Base-by-base conservation (phyloP, 768 basidiomycete genomes). In the Royoungia palumana region DNA sequence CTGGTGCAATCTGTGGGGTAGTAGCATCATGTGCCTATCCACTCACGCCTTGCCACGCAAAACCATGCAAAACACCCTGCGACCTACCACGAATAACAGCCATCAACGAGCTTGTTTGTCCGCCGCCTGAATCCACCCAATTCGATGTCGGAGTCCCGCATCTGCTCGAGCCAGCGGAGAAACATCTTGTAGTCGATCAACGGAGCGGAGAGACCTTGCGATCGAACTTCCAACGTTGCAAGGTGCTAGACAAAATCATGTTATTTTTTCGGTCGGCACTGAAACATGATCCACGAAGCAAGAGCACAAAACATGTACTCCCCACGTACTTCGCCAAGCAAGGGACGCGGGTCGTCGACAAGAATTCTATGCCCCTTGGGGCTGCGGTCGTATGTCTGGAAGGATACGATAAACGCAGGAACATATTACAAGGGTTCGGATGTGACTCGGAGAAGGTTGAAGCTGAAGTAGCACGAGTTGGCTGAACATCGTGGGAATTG, bases 71-170 rank as follows among this genome's bases (percentile, higher is more conserved):
- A 90, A 14, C 87, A 78, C 0, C 94, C 94, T 2, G 91, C 96
- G 21, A 92, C 89, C 96, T 95, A 99, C 96, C 96, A 99, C n/a
- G 88, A 85, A 68, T 99, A 99, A 68, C 96, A 99, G 5, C 95
- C 96, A 60, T 99, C 96, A 0, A 99, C 95, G n/a, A 99, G 78
- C 67, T 99, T 99, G 66, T 98, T 99, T 55, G 92, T 91, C 46
- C 96, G 75, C 0, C 96, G 95, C 46, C 77, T 79, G 70, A 99
- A 98, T 2, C 96, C 96, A 4, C 94, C 95, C 9, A 93, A 74
- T 62, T 98, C 95, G 11, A 79, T 75, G 36, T 83, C 83, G 2
- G 71, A 68, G 0, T 92, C 94, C 63, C 97, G 95, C 84, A 96
- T 87, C 37, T 83, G 74, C 4, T 80, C 83, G 3, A 87, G 76